Evolutionary conservation across 768 basidiomycete genomes (phyloP).

Genomic region (Butyriboletus loyo): DNA sequence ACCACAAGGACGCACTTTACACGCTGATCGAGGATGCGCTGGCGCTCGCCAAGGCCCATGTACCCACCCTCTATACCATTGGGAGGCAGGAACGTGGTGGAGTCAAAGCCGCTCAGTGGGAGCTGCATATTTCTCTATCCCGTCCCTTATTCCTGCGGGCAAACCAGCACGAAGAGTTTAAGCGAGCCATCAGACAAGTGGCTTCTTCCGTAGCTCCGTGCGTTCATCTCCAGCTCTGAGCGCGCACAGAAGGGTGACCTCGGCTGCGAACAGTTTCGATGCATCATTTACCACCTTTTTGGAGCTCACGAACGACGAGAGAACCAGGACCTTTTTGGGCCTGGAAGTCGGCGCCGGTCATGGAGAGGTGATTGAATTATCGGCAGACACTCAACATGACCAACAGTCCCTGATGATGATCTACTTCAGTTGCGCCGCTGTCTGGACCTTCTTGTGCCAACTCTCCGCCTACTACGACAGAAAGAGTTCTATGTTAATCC

Average conservation of each 20-base stretch:
- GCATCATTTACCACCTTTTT: slow-evolving; percentile 72
- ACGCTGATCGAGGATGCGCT: slow-evolving; percentile 46
- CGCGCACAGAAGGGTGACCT: slow-evolving; percentile 4
- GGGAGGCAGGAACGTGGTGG: slow-evolving; percentile 20
- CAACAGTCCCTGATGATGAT: slow-evolving; percentile 16
- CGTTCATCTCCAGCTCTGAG: slow-evolving; percentile 17
- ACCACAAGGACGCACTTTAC: slow-evolving; percentile 42
- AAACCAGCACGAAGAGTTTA: slow-evolving; percentile 76
- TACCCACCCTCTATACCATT: slow-evolving; percentile 49
- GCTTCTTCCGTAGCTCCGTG: slow-evolving; percentile 49
- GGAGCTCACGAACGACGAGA: slow-evolving; percentile 75
- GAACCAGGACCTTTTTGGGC: slow-evolving; percentile 75
- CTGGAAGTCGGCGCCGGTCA: slow-evolving; percentile 85
- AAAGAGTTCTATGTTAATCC: slow-evolving; percentile 78
- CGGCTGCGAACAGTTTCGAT: slow-evolving; percentile 50
- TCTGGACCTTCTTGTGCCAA: slow-evolving; percentile 53
- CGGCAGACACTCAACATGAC: not conserved
- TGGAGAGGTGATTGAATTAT: slow-evolving; percentile 50
- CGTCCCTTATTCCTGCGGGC: slow-evolving; percentile 76
- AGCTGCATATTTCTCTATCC: slow-evolving; percentile 84
- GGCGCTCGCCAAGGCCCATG: slow-evolving; percentile 38
- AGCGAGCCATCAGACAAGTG: slow-evolving; percentile 52
- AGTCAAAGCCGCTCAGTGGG: slow-evolving; percentile 20
- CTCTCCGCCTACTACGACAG: slow-evolving; percentile 60
- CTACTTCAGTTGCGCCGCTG: slow-evolving; percentile 54